A percentile compares a stretch with the other conserved stretches of the same genome.
Conservation (phyloP, 1,284 basidiomycete genomes). For the Rhizoctonia solani region DNA sequence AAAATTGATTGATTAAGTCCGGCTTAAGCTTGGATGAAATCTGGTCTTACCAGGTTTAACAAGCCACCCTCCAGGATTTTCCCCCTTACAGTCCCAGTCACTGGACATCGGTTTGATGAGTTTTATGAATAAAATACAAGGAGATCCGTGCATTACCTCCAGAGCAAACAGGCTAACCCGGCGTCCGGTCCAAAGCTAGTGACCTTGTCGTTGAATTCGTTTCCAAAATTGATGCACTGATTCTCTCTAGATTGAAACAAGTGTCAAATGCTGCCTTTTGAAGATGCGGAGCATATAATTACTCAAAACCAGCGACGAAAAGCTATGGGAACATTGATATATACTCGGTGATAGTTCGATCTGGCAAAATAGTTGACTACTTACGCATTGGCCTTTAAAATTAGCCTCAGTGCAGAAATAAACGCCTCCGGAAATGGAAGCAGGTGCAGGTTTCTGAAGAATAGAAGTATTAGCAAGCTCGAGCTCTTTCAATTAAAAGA, state of each 20-base stretch:
- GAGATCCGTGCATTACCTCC: neutral
- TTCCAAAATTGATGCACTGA: conserved; percentile 27
- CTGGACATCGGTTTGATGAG: neutral
- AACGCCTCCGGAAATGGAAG: neutral
- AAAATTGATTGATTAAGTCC: neutral
- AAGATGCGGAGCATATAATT: neutral
- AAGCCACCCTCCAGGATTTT: neutral
- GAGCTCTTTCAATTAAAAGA: too few species aligned
- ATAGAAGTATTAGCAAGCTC: too few species aligned
- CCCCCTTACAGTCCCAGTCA: conserved; percentile 9
- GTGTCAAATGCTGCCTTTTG: neutral
- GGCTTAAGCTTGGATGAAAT: neutral
- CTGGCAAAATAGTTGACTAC: neutral
- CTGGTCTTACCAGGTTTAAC: conserved; percentile 9
- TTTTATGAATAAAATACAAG: neutral
- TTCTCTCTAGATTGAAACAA: neutral
- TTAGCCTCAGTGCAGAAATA: conserved; percentile 7
- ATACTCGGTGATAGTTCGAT: neutral
- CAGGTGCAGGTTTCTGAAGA: neutral
- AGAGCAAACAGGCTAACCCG: conserved; percentile 6
- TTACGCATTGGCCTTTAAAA: neutral
- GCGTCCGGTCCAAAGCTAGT: conserved; percentile 12
- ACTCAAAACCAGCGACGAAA: conserved; percentile 11
- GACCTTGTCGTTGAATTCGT: conserved; percentile 25
- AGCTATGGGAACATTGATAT: neutral